A percentile compares a stretch with the other conserved stretches of the same genome.
Evolutionary conservation across 805 yeast species (phyloP).

Genomic region (Candida oleophila): DNA sequence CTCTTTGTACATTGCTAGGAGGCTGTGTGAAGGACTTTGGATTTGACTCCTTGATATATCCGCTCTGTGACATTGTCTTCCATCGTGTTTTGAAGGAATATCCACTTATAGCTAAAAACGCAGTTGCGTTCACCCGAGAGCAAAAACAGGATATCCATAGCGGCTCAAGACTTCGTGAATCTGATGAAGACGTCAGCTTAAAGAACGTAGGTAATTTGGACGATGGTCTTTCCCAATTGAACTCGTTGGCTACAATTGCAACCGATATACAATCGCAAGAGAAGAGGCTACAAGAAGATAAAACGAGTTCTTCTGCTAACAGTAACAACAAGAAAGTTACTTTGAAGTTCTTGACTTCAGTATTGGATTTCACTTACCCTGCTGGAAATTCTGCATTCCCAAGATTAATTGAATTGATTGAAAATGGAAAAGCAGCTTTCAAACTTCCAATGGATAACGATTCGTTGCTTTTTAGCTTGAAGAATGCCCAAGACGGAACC

Average conservation of each 20-base stretch:
- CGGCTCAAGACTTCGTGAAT: neutral
- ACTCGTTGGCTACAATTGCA: constrained; percentile 37
- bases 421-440: constrained; percentile 75
- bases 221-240: constrained; percentile 14
- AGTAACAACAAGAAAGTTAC: constrained; percentile 27
- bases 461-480: constrained; percentile 19
- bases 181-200: neutral
- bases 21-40: constrained; percentile 79
- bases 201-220: constrained; percentile 9
- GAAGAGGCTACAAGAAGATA: constrained; percentile 2
- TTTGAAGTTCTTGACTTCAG: constrained; percentile 52
- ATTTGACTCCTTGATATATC: constrained; percentile 64
- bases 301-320: neutral
- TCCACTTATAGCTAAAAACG: constrained; percentile 55
- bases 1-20: constrained; percentile 62
- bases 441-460: constrained; percentile 21
- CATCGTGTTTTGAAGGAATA: constrained; percentile 59
- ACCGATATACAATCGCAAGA: constrained; percentile 19
- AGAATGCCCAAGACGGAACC: constrained; percentile 22
- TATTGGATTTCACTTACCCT: constrained; percentile 65
- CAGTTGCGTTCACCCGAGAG: constrained; percentile 23
- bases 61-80: constrained; percentile 68
- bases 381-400: constrained; percentile 75
- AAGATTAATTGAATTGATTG: constrained; percentile 70
- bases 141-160: neutral